phyloP scores from a whole-genome alignment of 2,329 filamentous ascomycete species.

The Pseudogymnoascus sp. region DNA sequence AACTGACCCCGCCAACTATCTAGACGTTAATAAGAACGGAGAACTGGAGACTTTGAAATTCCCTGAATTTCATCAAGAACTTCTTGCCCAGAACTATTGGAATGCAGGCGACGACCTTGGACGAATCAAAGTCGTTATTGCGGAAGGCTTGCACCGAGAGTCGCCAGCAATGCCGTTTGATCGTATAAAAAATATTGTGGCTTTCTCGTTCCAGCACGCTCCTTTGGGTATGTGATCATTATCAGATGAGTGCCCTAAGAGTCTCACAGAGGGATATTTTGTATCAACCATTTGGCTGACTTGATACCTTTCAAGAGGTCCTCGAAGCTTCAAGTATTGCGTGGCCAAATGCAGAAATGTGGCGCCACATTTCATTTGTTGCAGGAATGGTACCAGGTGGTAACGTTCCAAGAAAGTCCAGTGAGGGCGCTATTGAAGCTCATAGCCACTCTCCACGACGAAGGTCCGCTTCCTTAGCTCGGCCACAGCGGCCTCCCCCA shows the following conservation, averaged over 20 bases:
- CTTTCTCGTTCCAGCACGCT: conserved; percentile 80
- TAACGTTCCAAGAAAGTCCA: conserved; percentile 31
- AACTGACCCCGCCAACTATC: neutral
- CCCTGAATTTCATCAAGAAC: conserved; percentile 61
- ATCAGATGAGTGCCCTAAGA: neutral
- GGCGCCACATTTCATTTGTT: conserved; percentile 43
- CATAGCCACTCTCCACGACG: conserved; percentile 57
- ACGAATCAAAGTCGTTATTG: conserved; percentile 68
- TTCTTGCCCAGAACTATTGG: conserved; percentile 66
- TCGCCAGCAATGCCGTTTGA: conserved; percentile 50
- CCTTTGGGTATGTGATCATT: conserved; percentile 53
- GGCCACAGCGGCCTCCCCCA: conserved; percentile 21
- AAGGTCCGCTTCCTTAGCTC: conserved; percentile 20
- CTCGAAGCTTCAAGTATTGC: conserved; percentile 68
- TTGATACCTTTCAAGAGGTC: conserved; percentile 47
- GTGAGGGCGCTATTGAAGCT: conserved; percentile 43
- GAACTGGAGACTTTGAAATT: conserved; percentile 60
- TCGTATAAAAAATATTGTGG: conserved; percentile 63
- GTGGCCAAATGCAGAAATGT: conserved; percentile 71
- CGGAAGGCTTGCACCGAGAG: conserved; percentile 60
- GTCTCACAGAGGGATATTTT: neutral
- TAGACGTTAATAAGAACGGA: conserved; percentile 33
- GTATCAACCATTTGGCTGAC: neutral
- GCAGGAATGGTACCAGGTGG: conserved; percentile 24
- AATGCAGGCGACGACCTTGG: conserved; percentile 63